Conservation (phyloP, 1,139 yeast species). For the Protomyces inundatus region DNA sequence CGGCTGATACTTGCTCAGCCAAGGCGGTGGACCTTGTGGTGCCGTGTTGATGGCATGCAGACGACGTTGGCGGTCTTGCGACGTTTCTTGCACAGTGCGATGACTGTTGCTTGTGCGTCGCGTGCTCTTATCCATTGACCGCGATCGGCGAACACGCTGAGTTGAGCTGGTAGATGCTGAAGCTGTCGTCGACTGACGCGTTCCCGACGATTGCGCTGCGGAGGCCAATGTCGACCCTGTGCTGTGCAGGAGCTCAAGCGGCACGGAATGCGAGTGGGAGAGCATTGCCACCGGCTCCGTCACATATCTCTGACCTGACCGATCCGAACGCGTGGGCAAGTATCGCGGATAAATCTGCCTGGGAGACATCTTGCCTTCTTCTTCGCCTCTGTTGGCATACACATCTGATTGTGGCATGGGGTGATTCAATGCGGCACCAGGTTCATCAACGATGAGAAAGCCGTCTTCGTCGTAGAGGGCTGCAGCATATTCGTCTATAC, state of each 20-base stretch:
- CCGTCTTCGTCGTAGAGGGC: background rate
- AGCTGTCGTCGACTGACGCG: background rate
- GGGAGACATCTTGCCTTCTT: no score
- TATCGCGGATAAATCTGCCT: no score
- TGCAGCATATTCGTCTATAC: background rate
- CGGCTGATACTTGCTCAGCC: conserved; percentile 18
- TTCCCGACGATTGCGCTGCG: no score
- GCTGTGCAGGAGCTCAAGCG: no score
- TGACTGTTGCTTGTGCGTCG: background rate
- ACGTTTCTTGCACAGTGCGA: background rate
- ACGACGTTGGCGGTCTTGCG: conserved; percentile 14
- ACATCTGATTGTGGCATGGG: background rate
- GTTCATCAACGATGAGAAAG: background rate
- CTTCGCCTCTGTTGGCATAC: no score
- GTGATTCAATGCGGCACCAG: background rate
- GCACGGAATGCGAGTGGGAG: no score
- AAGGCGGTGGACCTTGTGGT: conserved; percentile 26
- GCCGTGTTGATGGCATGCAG: conserved; percentile 20
- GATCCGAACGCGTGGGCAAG: no score
- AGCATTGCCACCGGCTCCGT: no score
- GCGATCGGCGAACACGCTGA: background rate
- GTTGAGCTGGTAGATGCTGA: background rate
- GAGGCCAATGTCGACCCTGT: no score
- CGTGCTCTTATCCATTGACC: background rate
- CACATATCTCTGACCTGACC: no score